These are phyloP conservation scores for Cryphonectria nitschkei DNA, from an alignment of 2,329 filamentous ascomycete species.

Conservation along the genomic window DNA sequence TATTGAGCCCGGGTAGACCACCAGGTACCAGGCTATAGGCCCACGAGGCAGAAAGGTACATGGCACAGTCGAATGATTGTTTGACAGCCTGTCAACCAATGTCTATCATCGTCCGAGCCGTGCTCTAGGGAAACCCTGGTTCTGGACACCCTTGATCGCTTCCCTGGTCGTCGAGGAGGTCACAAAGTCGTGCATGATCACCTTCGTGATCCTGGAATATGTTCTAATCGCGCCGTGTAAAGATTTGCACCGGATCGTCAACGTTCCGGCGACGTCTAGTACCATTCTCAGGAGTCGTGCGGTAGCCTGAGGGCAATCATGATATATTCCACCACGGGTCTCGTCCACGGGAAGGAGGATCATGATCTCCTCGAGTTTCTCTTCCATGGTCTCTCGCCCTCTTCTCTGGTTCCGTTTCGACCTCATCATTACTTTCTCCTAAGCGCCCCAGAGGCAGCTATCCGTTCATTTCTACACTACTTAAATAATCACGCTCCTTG, in stretches of 20 bases:
- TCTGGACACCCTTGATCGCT: slow-evolving; percentile 11
- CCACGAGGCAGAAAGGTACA: not conserved
- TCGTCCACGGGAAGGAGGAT: slow-evolving; percentile 21
- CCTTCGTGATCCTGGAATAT: slow-evolving; percentile 11
- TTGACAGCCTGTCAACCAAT: slow-evolving; percentile 22
- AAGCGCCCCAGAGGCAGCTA: slow-evolving; percentile 28
- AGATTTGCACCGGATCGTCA: slow-evolving; percentile 20
- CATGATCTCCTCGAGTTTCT: slow-evolving; percentile 27
- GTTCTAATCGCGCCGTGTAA: slow-evolving; percentile 18
- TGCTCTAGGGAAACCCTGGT: slow-evolving; percentile 14
- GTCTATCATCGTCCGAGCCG: not conserved
- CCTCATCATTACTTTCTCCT: slow-evolving; percentile 5
- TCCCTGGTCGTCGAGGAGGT: slow-evolving; percentile 8
- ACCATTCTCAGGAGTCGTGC: slow-evolving; percentile 1
- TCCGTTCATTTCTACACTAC: slow-evolving; percentile 23
- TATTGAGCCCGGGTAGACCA: slow-evolving; percentile 4
- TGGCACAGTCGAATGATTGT: not conserved
- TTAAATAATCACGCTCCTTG: slow-evolving; percentile 13
- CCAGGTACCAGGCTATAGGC: not conserved
- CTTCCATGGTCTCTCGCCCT: slow-evolving; percentile 17
- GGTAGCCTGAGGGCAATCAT: not conserved
- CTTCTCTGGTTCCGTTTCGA: slow-evolving; percentile 12
- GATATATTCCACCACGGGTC: slow-evolving; percentile 20
- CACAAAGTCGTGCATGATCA: slow-evolving; percentile 13
- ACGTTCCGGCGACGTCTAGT: slow-evolving; percentile 13